Evolutionary conservation across 2,329 filamentous ascomycete species (phyloP), one percentile per base, ranked within the genome.

Genomic region (Xylaria sp.): DNA sequence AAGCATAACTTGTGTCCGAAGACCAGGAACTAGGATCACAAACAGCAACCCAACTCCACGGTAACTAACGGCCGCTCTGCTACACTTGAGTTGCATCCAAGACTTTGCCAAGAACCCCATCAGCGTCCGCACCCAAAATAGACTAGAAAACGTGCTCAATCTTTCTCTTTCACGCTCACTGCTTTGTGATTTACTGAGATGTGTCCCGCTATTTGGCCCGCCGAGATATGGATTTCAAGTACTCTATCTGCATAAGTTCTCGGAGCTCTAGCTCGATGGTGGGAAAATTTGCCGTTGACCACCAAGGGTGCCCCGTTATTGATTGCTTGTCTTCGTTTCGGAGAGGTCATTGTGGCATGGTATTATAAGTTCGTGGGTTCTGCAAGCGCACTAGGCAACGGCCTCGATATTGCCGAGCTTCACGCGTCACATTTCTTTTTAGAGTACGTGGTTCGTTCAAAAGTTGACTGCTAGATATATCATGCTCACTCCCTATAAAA

Each of bases 141-240:
- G 28, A 33, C 64, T 68, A n/a, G 56, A 71, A 77, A 78, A 78
- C 71, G 71, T 78, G 76, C 76, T 78, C 76, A 78, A 76, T 77
- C 65, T 49, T 74, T 75, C 76, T 36, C 53, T 36, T 46, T 62
- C 28, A 31, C 51, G 23, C 26, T 58, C 42, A 49, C 58, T 26
- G n/a, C 28, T 36, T n/a, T 26, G 36, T 23, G 38, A 33, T 42
- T 23, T 42, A 44, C 51, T 17, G 9, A 31, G 15, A 11, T 42
- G 23, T 53, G 46, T 63, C 53, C 36, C n/a, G 20, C n/a, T 11
- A 10, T 53, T 54, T 67, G 54, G 53, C 53, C 53, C 54, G n/a
- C 15, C 13, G n/a, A 46, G 53, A 10, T 51, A 28, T 40, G 38
- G 54, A 23, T 63, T 49, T 58, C 36, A 38, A 15, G 20, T 6